phyloP scores from a whole-genome alignment of 352 stramenopile genomes.

The Phytophthora meadii region DNA sequence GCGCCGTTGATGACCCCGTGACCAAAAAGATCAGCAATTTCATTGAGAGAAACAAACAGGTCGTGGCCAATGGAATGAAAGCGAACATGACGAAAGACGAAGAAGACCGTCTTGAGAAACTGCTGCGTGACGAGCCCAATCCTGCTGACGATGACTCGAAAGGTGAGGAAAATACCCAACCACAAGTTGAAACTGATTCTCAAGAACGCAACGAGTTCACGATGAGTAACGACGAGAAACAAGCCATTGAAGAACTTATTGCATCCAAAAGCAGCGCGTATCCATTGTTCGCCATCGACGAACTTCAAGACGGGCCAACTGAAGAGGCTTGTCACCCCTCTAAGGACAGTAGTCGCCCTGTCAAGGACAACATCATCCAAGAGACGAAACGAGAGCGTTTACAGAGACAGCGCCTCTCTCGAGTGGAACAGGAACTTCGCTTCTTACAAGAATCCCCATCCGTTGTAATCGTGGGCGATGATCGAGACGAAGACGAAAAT shows the following conservation, averaged over 20 bases:
- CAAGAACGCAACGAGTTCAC: constrained; percentile 47
- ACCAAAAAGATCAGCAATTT: constrained; percentile 42
- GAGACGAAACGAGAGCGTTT: constrained; percentile 52
- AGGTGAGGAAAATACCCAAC: constrained; percentile 4
- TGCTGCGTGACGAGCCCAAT: constrained; percentile 38
- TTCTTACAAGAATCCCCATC: constrained; percentile 56
- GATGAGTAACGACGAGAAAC: constrained; percentile 45
- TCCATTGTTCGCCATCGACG: constrained; percentile 43
- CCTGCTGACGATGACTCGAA: neutral
- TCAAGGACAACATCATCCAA: constrained; percentile 52
- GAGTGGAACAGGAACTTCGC: constrained; percentile 63
- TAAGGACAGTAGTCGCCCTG: neutral
- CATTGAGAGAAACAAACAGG: constrained; percentile 61
- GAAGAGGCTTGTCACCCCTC: constrained; percentile 4
- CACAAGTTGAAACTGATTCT: neutral
- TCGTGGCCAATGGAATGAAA: constrained; percentile 59
- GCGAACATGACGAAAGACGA: constrained; percentile 66
- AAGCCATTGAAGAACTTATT: constrained; percentile 60
- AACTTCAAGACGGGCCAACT: constrained; percentile 26
- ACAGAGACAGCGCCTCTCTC: constrained; percentile 51
- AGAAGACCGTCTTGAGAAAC: constrained; percentile 44
- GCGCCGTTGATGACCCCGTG: neutral
- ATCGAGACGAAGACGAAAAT: constrained; percentile 37
- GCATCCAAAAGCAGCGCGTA: constrained; percentile 35
- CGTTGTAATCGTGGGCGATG: constrained; percentile 55